Base-by-base conservation (phyloP, 176 grass and related monocot species). In the Coix lacrymajobi region DNA sequence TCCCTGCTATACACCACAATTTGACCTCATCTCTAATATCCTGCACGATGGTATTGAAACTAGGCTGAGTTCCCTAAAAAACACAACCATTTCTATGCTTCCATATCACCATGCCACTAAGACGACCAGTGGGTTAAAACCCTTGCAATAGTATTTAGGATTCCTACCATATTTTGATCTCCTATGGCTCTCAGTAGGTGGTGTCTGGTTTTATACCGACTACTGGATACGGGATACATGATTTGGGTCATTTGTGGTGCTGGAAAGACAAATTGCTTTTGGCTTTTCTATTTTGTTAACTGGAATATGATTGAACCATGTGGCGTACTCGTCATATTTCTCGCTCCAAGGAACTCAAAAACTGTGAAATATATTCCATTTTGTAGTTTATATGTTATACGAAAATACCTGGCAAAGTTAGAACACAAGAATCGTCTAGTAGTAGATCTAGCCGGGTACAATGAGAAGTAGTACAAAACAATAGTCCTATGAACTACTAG, bases 141-240 rank as follows among this genome's bases (percentile, higher is more conserved):
- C n/a, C 3, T 58, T 58, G 54, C 9, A 1, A 11, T 58, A 58
- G 54, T 58, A 58, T 58, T 57, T 24, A 57, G 24, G 8, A 31
- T 24, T 19, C 56, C 22, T 81, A 24, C 67, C 39, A 69, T 36
- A 30, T 79, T 79, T 36, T 84, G 15, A 79, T 16, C 36, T 79
- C 56, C 45, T 72, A 29, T 62, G n/a, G 24, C 24, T 61, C n/a
- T 51, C 46, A 17, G 54, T 20, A 20, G 8, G 34, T 46, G 81
- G 34, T 65, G 34, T 24, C 51, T 45, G 16, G 52, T 60, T 78
- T 85, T 71, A 54, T 24, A 24, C 8, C 22, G 8, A 57, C 52
- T 58, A 58, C n/a, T 0, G 3, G 54, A 58, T 62, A 44, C 14
- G n/a, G 28, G 20, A 30, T 28, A 62, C 16, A 43, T 79, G 29